These are phyloP conservation scores for Sordariomycetes sp. DNA, from an alignment of 2,329 filamentous ascomycete species.

Conservation along the genomic window DNA sequence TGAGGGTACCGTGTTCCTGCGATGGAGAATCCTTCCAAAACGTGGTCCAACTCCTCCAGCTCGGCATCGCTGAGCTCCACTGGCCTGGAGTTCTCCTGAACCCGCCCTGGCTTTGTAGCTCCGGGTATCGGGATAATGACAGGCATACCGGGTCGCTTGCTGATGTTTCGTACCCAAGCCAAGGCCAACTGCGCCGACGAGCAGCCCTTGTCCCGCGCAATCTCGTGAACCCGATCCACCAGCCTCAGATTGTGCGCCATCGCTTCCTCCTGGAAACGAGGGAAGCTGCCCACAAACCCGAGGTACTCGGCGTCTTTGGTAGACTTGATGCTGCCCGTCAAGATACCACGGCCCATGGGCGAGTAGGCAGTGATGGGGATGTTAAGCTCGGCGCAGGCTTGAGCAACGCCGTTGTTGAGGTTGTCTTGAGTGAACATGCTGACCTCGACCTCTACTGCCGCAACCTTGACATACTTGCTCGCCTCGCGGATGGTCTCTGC, in stretches of 20 bases:
- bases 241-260: slow-evolving; percentile 57
- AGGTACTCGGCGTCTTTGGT: slow-evolving; percentile 44
- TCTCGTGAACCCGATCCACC: slow-evolving; percentile 41
- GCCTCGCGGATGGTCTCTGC: slow-evolving; percentile 39
- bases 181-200: slow-evolving; percentile 58
- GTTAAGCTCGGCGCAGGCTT: slow-evolving; percentile 48
- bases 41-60: slow-evolving; percentile 37
- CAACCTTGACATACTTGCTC: slow-evolving; percentile 31
- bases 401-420: slow-evolving; percentile 40
- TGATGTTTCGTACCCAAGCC: slow-evolving; percentile 48
- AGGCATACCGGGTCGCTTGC: slow-evolving; percentile 41
- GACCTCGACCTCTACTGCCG: slow-evolving; percentile 44
- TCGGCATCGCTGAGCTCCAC: slow-evolving; percentile 42
- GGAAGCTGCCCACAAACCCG: slow-evolving; percentile 34
- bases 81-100: slow-evolving; percentile 50
- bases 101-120: slow-evolving; percentile 43
- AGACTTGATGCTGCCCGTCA: slow-evolving; percentile 46
- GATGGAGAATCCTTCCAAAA: slow-evolving; percentile 36
- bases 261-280: slow-evolving; percentile 52
- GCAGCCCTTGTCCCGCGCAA: slow-evolving; percentile 51
- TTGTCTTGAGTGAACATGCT: slow-evolving; percentile 39
- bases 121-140: slow-evolving; percentile 59
- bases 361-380: slow-evolving; percentile 68
- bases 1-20: slow-evolving; percentile 39
- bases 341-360: slow-evolving; percentile 52